phyloP scores from a whole-genome alignment of 2,329 filamentous ascomycete genomes.

The Graphilbum fragrans region DNA sequence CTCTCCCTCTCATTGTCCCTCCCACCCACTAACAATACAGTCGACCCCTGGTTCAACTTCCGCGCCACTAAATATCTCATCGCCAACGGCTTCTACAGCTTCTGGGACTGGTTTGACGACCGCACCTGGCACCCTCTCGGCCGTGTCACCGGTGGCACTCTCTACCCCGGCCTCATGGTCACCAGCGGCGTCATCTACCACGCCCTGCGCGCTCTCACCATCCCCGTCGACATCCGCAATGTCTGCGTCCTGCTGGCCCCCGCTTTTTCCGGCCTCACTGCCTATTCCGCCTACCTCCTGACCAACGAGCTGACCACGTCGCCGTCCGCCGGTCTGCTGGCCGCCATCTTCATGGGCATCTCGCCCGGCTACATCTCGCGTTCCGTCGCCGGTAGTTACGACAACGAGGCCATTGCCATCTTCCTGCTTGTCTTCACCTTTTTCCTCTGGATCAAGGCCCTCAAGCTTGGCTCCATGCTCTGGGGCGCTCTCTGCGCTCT shows the following conservation, averaged over 20 bases:
- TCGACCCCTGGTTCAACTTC: conserved; percentile 99
- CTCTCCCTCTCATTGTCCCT: neutral
- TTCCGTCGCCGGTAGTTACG: conserved; percentile 95
- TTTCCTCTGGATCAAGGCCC: conserved; percentile 96
- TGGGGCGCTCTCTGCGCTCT: conserved; percentile 91
- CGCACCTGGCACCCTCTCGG: conserved; percentile 98
- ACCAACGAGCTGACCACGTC: conserved; percentile 97
- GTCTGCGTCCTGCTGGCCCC: conserved; percentile 95
- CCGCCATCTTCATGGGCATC: conserved; percentile 95
- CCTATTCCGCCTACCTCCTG: conserved; percentile 84
- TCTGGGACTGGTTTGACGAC: conserved; percentile 99
- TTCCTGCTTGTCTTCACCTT: conserved; percentile 98
- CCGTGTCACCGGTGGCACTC: conserved; percentile 94
- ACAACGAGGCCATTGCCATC: conserved; percentile 96
- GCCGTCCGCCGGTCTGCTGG: conserved; percentile 85
- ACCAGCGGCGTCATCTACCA: conserved; percentile 97
- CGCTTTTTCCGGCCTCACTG: conserved; percentile 86
- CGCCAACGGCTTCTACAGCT: conserved; percentile 93
- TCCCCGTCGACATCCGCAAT: conserved; percentile 97
- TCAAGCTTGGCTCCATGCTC: conserved; percentile 92
- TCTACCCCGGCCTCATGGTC: conserved; percentile 98
- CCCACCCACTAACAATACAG: conserved; percentile 31
- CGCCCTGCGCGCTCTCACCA: conserved; percentile 70
- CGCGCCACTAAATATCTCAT: conserved; percentile 96
- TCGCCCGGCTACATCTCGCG: conserved; percentile 94